Evolutionary conservation across 192 early-diverging fungal species (phyloP).

Genomic region (Polychytrium aggregatum): DNA sequence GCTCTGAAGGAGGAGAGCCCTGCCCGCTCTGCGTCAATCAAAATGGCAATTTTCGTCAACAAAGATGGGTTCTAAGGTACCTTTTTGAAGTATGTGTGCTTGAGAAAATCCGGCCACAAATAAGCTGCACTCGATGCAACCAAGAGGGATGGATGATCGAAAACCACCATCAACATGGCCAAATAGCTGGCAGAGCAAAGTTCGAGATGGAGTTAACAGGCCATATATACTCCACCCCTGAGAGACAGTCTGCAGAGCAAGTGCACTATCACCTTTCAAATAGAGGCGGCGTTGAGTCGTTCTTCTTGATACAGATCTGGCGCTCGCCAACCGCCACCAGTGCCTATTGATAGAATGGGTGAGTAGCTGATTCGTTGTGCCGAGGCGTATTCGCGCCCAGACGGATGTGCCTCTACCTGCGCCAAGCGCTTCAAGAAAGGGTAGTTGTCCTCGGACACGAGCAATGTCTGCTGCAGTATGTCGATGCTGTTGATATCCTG

Average conservation of each 20-base stretch:
- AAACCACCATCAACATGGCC: slow-evolving; percentile 12
- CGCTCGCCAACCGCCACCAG: slow-evolving; percentile 8
- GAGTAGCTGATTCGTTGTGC: too few species aligned
- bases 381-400: too few species aligned
- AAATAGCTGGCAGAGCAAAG: slow-evolving; percentile 16
- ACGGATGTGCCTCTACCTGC: slow-evolving; percentile 15
- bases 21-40: too few species aligned
- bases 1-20: too few species aligned
- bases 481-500: neutral
- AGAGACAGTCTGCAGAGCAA: too few species aligned
- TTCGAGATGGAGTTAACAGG: too few species aligned
- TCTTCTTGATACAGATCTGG: slow-evolving; percentile 14
- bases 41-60: too few species aligned
- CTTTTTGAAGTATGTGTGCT: slow-evolving; percentile 7
- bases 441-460: slow-evolving; percentile 13
- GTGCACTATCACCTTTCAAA: slow-evolving; percentile 7
- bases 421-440: slow-evolving; percentile 21
- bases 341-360: too few species aligned
- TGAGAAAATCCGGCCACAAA: slow-evolving; percentile 14
- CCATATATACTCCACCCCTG: too few species aligned
- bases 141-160: slow-evolving; percentile 18
- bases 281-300: slow-evolving; percentile 1
- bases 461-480: neutral
- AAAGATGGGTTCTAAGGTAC: slow-evolving; percentile 9
- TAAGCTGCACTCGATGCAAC: slow-evolving; percentile 7